A percentile compares a stretch with the other conserved stretches of the same genome.
phyloP scores from a whole-genome alignment of 345 rosid species.

The Populus nigra region DNA sequence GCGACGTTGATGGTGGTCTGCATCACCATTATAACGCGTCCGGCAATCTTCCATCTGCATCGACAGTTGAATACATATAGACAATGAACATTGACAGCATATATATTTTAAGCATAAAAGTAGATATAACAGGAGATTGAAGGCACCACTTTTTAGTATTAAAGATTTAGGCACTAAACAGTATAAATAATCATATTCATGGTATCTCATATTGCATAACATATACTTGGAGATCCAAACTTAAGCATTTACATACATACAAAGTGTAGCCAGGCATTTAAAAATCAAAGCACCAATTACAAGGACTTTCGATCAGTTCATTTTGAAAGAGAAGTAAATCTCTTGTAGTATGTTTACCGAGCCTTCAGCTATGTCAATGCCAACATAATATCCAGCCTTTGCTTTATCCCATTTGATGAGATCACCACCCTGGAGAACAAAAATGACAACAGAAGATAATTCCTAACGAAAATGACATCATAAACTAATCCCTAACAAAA shows the following conservation, averaged over 20 bases:
- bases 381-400: constrained; percentile 84
- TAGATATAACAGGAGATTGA: not conserved
- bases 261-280: not conserved
- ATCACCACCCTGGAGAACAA: constrained; percentile 75
- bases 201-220: not conserved
- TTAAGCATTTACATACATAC: not conserved
- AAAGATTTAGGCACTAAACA: not conserved
- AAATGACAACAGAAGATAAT: not conserved
- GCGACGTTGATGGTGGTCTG: constrained; percentile 89
- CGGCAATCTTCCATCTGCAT: constrained; percentile 96
- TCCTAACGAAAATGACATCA: not conserved
- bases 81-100: not conserved
- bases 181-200: not conserved
- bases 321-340: not conserved
- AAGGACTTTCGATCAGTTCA: constrained; percentile 1
- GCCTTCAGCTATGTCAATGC: constrained; percentile 95
- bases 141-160: not conserved
- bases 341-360: constrained; percentile 50
- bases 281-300: not conserved
- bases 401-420: constrained; percentile 99
- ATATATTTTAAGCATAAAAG: not conserved
- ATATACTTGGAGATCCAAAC: not conserved
- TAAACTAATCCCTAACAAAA: not conserved
- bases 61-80: not conserved
- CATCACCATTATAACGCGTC: constrained; percentile 92